phyloP scores from a whole-genome alignment of 768 basidiomycete genomes.

The Rhodotorula graminis region DNA sequence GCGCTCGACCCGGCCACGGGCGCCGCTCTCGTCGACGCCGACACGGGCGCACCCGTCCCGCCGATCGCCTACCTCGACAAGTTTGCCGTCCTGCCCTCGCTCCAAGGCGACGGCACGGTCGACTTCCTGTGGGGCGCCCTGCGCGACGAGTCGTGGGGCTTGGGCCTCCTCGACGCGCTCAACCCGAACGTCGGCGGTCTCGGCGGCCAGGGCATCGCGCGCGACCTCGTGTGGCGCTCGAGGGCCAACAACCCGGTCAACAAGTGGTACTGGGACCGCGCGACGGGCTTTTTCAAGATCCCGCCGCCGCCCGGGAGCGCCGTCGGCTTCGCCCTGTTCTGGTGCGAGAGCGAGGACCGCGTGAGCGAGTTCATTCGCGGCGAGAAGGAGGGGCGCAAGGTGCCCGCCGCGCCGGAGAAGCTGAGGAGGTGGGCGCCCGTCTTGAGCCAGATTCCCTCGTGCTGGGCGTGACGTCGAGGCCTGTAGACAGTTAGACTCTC shows the following conservation, averaged over 20 bases:
- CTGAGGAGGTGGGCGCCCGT: constrained; percentile 25
- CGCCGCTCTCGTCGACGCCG: background rate
- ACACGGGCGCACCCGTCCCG: background rate
- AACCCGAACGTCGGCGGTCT: constrained; percentile 89
- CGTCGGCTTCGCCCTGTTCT: constrained; percentile 81
- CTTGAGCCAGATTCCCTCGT: constrained; percentile 28
- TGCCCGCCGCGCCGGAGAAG: constrained; percentile 12
- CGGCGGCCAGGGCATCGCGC: constrained; percentile 79
- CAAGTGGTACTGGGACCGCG: constrained; percentile 98
- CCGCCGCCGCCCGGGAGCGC: constrained; percentile 32
- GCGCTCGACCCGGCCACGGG: background rate
- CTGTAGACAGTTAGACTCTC: no score
- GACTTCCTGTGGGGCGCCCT: constrained; percentile 99
- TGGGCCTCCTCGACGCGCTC: constrained; percentile 85
- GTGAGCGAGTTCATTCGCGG: constrained; percentile 45
- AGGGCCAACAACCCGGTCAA: constrained; percentile 91
- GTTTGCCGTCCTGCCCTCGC: constrained; percentile 87
- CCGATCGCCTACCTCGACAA: constrained; percentile 89
- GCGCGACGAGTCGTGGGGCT: constrained; percentile 95
- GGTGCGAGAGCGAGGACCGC: constrained; percentile 94
- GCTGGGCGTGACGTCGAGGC: background rate
- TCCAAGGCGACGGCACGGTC: constrained; percentile 97
- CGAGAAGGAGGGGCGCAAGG: background rate
- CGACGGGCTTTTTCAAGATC: constrained; percentile 79
- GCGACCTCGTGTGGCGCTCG: constrained; percentile 92